A percentile compares a stretch with the other conserved stretches of the same genome.
These are phyloP conservation scores for Bacidia gigantensis DNA, from an alignment of 495 filamentous ascomycete species.

Conservation along the genomic window DNA sequence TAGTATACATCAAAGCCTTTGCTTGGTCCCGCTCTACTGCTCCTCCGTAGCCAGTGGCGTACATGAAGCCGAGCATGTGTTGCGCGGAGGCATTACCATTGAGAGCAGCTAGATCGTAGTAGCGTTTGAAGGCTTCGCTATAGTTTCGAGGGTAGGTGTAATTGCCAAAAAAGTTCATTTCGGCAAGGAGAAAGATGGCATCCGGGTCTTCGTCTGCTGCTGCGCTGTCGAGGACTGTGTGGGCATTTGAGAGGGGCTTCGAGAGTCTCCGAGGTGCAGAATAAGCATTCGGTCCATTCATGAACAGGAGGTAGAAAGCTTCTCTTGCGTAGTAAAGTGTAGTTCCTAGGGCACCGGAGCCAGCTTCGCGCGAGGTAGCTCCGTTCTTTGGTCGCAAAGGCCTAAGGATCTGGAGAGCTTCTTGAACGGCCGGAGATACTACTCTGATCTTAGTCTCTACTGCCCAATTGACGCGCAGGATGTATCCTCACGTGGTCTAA, in stretches of 20 bases:
- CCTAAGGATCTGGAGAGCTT: constrained; percentile 18
- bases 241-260: constrained; percentile 35
- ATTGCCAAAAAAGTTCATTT: constrained; percentile 96
- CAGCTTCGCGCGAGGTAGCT: constrained; percentile 22
- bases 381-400: constrained; percentile 13
- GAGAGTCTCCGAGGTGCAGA: constrained; percentile 15
- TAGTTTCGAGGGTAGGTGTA: constrained; percentile 80
- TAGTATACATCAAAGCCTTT: constrained; percentile 84
- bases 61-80: constrained; percentile 92
- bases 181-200: constrained; percentile 78
- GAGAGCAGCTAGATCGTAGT: constrained; percentile 59
- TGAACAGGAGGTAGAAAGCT: constrained; percentile 35
- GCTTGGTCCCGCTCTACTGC: constrained; percentile 81
- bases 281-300: constrained; percentile 29
- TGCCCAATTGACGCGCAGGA: constrained; percentile 4
- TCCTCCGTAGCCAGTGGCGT: constrained; percentile 79
- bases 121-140: constrained; percentile 65
- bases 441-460: constrained; percentile 3
- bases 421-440: constrained; percentile 14
- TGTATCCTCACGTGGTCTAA: not conserved
- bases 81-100: constrained; percentile 85
- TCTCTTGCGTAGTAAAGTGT: constrained; percentile 35
- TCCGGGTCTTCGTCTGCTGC: constrained; percentile 63
- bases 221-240: constrained; percentile 61
- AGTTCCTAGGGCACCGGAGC: constrained; percentile 33